Conservation (phyloP, 306 rosid species). For the Fragaria ananassa region DNA sequence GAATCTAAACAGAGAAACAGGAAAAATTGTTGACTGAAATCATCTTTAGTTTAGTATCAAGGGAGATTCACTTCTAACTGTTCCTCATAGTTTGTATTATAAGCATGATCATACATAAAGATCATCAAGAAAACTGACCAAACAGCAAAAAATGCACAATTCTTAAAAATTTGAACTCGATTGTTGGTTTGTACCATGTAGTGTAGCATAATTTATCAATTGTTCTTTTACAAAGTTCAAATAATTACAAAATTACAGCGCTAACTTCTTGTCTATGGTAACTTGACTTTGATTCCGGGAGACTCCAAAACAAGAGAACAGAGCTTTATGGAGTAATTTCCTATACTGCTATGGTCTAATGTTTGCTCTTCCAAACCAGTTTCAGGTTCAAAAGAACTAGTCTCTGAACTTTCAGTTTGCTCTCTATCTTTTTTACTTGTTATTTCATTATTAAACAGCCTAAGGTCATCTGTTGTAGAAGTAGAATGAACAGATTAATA, state of each 20-base stretch:
- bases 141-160: not conserved
- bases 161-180: not conserved
- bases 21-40: not conserved
- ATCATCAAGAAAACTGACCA: not conserved
- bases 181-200: not conserved
- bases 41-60: not conserved
- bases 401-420: constrained; percentile 26
- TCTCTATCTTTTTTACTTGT: constrained; percentile 32
- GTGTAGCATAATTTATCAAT: too few relatives aligned
- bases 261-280: constrained; percentile 25
- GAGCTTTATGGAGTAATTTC: constrained; percentile 44
- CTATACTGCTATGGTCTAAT: constrained; percentile 31
- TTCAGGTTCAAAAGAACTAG: constrained; percentile 3
- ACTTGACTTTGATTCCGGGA: constrained; percentile 40
- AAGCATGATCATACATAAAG: too few relatives aligned
- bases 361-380: constrained; percentile 31
- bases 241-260: not conserved
- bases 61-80: not conserved
- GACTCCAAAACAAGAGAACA: constrained; percentile 44
- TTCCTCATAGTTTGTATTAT: not conserved
- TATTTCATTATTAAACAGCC: constrained; percentile 46
- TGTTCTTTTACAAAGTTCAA: not conserved
- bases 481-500: constrained; percentile 52
- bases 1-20: not conserved
- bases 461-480: constrained; percentile 63